These are phyloP conservation scores for Diplotaxis tenuifolia DNA, from an alignment of 345 rosid species.

Conservation along the genomic window DNA sequence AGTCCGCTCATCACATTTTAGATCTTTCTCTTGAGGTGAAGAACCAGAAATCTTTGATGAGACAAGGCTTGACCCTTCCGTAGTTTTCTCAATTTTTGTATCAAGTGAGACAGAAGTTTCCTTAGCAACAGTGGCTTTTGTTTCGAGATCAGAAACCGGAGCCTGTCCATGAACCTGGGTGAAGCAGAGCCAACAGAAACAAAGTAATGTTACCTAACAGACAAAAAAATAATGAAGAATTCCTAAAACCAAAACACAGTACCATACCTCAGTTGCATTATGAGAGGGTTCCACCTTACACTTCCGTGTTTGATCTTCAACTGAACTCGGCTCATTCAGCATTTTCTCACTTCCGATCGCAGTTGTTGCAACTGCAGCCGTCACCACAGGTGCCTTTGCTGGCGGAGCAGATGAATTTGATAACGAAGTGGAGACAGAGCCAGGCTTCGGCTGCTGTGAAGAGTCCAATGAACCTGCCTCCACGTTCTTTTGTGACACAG, in stretches of 20 bases:
- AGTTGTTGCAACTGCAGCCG: slow-evolving; percentile 29
- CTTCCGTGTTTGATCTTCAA: slow-evolving; percentile 50
- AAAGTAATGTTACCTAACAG: background rate
- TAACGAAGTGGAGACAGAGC: slow-evolving; percentile 36
- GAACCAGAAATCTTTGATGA: too few species aligned
- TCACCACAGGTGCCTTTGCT: slow-evolving; percentile 34
- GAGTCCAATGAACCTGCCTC: slow-evolving; percentile 41
- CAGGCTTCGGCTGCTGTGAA: slow-evolving; percentile 39
- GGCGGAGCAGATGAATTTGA: slow-evolving; percentile 30
- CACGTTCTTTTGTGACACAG: slow-evolving; percentile 39
- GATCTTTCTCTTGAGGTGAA: too few species aligned
- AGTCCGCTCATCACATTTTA: slow-evolving; percentile 31
- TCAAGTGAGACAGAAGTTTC: slow-evolving; percentile 35
- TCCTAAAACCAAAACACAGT: background rate
- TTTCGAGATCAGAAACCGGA: slow-evolving; percentile 42
- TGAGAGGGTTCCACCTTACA: slow-evolving; percentile 43
- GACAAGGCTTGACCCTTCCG: slow-evolving; percentile 34
- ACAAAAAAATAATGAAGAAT: background rate
- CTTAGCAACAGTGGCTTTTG: slow-evolving; percentile 35
- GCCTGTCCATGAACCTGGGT: slow-evolving; percentile 25
- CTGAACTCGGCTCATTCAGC: slow-evolving; percentile 52
- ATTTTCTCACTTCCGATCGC: slow-evolving; percentile 43
- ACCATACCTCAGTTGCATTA: slow-evolving; percentile 50
- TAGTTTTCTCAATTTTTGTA: slow-evolving; percentile 30
- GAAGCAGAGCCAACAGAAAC: slow-evolving; percentile 6